Evolutionary conservation across 2,329 filamentous ascomycete genomes (phyloP).

Genomic region (Chrysoporthe puriensis): DNA sequence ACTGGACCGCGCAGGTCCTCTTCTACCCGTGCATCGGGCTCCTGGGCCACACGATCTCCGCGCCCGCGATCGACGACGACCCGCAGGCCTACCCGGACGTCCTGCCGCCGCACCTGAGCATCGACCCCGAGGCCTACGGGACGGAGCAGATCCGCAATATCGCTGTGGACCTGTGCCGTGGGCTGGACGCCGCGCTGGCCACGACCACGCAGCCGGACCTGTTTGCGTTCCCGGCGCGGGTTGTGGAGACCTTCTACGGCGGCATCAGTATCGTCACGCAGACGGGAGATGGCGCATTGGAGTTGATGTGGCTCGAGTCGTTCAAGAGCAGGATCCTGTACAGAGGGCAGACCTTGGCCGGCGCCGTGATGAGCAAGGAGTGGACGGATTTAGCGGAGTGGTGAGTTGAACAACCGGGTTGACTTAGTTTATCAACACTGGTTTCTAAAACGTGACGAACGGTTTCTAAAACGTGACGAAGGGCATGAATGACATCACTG

Average conservation of each 20-base stretch:
- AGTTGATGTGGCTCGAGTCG: constrained; percentile 52
- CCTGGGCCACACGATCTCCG: constrained; percentile 49
- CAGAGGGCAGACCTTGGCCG: constrained; percentile 47
- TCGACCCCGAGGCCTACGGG: constrained; percentile 50
- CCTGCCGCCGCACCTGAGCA: constrained; percentile 42
- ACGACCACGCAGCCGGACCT: constrained; percentile 52
- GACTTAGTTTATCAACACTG: background rate
- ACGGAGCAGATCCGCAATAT: constrained; percentile 51
- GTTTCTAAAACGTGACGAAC: background rate
- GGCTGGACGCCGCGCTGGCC: constrained; percentile 51
- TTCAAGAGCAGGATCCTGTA: constrained; percentile 45
- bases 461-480: background rate
- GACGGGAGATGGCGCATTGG: constrained; percentile 47
- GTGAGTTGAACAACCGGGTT: background rate
- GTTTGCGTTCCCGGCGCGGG: constrained; percentile 47
- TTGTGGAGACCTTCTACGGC: constrained; percentile 48
- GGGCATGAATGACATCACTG: background rate
- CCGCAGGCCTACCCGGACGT: constrained; percentile 43
- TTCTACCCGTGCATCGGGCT: constrained; percentile 53
- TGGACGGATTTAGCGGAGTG: constrained; percentile 41
- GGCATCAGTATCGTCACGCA: constrained; percentile 39
- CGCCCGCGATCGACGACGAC: constrained; percentile 47
- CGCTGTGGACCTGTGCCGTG: constrained; percentile 54
- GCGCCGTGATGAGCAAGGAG: constrained; percentile 42
- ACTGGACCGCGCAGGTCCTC: constrained; percentile 56